Evolutionary conservation across 495 filamentous ascomycete species (phyloP).

Genomic region (Aspergillus homomorphus): DNA sequence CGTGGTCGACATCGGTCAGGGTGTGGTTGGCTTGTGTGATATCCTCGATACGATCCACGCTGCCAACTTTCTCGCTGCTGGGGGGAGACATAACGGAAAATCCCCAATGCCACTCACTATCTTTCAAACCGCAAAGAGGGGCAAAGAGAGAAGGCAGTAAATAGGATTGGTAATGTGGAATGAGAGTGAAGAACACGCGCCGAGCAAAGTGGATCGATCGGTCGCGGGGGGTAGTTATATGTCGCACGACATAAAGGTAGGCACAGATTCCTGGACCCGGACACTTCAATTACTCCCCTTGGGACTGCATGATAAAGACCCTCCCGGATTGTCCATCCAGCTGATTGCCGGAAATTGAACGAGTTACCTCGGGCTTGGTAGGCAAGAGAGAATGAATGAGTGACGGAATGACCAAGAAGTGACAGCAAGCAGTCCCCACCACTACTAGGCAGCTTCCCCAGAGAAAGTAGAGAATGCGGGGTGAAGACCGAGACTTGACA

Average conservation of each 20-base stretch:
- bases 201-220: not conserved
- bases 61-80: conserved; percentile 25
- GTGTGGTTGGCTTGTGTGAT: conserved; percentile 14
- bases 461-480: not conserved
- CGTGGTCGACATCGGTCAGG: conserved; percentile 20
- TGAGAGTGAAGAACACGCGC: not conserved
- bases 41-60: conserved; percentile 32
- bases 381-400: not conserved
- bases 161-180: not conserved
- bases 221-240: not conserved
- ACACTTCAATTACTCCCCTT: too few species aligned
- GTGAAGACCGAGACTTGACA: not conserved
- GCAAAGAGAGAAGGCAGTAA: not conserved
- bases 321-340: not conserved
- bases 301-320: too few species aligned
- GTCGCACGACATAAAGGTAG: not conserved
- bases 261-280: too few species aligned
- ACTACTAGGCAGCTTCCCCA: too few species aligned
- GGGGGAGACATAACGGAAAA: conserved; percentile 10
- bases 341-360: not conserved
- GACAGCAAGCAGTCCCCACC: too few species aligned
- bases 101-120: not conserved
- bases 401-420: too few species aligned
- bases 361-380: not conserved
- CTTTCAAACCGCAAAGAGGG: not conserved